phyloP scores from a whole-genome alignment of 495 filamentous ascomycete genomes.

The Aspergillus mulundensis region DNA sequence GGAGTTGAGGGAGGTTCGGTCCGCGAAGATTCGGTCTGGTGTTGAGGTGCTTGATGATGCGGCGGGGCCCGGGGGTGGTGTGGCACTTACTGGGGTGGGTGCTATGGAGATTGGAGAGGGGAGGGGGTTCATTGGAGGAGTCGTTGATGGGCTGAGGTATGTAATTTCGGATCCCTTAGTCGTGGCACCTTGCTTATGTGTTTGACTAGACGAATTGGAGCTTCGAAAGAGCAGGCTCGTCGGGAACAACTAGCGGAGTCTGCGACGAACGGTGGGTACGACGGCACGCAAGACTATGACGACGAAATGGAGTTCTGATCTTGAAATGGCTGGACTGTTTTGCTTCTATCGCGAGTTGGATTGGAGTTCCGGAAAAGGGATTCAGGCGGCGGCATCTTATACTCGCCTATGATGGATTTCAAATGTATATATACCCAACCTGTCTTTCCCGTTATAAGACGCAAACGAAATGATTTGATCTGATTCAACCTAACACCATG shows the following conservation, averaged over 20 bases:
- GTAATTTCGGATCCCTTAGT: not conserved
- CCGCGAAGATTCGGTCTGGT: conserved; percentile 80
- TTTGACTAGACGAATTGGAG: conserved; percentile 38
- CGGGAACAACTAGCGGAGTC: conserved; percentile 45
- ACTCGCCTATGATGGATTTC: conserved; percentile 19
- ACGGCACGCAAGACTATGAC: conserved; percentile 41
- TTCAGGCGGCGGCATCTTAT: not conserved
- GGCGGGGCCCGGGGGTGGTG: conserved; percentile 56
- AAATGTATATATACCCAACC: conserved; percentile 42
- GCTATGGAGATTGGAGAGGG: conserved; percentile 88
- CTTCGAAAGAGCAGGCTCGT: conserved; percentile 46
- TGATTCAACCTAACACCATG: conserved; percentile 37
- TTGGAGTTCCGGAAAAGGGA: conserved; percentile 16
- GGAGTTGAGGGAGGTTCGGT: conserved; percentile 81
- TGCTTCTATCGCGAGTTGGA: conserved; percentile 12
- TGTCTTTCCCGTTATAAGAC: conserved; percentile 21
- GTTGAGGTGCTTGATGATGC: conserved; percentile 65
- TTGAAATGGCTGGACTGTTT: conserved; percentile 11
- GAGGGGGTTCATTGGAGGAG: conserved; percentile 75
- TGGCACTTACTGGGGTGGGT: conserved; percentile 78
- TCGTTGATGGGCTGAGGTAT: conserved; percentile 80
- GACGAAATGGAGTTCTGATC: conserved; percentile 46
- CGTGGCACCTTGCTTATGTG: not conserved
- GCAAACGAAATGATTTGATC: conserved; percentile 17
- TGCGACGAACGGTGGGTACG: conserved; percentile 37